Evolutionary conservation across 2,329 filamentous ascomycete species (phyloP), one percentile per base, ranked within the genome.

Genomic region (Paracoccidioides brasiliensis): DNA sequence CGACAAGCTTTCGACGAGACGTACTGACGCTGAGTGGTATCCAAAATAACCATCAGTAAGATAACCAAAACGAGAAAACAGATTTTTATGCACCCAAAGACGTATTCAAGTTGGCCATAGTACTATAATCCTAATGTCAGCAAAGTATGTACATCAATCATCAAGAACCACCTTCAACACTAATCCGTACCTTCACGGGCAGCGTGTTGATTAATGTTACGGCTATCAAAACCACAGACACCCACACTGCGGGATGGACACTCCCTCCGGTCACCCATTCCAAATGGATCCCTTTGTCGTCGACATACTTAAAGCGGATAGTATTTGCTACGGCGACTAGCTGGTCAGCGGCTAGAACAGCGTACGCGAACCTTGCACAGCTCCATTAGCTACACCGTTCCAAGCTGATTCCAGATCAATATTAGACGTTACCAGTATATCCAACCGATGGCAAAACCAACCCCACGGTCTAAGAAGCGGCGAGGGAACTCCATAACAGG

Each of bases 381-480:
- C 22, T 38, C n/a, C n/a, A 22, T 52, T 33, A 52, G 50, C 38
- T 52, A 15, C 15, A 6, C 15, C 22, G 40, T 42, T 28, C 28
- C 15, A 46, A 12, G 38, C 22, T 12, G 42, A 30, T 43, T 37
- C n/a, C 15, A 5, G 52, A 70, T 67, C 70, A 70, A 54, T 72
- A 66, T 41, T 9, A n/a, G 14, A 49, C 10, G n/a, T 54, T 59
- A 72, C 72, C 72, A 75, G 32, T 69, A 65, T 61, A 75, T 74
- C 74, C 74, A 76, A 2, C 72, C 73, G 14, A 69, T 69, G 1
- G 73, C 72, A 62, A 72, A 75, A 38, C 73, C 73, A 22, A 75
- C 66, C 33, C 70, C 70, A 62, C 72, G 68, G 59, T 73, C 70
- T 37, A 74, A 59, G 61, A 71, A 74, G 40, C 70, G 64, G 32